Evolutionary conservation across 2,329 filamentous ascomycete species (phyloP).

Genomic region (Colletotrichum orchidophilum): DNA sequence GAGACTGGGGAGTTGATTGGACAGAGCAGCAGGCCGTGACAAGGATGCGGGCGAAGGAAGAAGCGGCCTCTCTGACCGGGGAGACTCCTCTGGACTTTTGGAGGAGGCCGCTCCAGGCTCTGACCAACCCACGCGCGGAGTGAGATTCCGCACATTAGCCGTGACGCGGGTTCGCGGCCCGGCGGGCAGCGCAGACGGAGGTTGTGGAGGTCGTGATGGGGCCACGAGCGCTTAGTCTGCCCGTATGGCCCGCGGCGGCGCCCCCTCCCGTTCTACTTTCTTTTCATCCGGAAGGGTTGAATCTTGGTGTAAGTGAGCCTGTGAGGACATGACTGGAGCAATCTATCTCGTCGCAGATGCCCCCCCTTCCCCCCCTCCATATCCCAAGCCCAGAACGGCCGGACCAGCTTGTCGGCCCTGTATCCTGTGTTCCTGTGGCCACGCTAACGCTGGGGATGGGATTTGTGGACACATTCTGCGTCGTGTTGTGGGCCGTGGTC

Average conservation of each 20-base stretch:
- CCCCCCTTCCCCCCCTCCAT: too few species aligned
- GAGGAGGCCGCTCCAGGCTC: neutral
- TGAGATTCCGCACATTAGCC: constrained; percentile 27
- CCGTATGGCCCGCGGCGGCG: constrained; percentile 6
- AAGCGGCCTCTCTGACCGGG: constrained; percentile 24
- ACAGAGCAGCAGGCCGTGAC: neutral
- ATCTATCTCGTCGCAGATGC: constrained; percentile 18
- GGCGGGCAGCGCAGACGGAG: constrained; percentile 25
- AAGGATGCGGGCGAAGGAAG: constrained; percentile 18
- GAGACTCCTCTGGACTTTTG: neutral
- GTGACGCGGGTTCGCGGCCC: constrained; percentile 27
- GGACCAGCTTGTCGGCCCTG: constrained; percentile 12
- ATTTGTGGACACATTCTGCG: constrained; percentile 17
- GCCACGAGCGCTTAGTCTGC: neutral
- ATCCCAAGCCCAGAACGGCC: neutral
- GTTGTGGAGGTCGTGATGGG: neutral
- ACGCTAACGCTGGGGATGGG: neutral
- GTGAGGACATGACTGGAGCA: neutral
- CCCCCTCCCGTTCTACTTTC: neutral
- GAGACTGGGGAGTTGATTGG: neutral
- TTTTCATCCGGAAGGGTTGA: constrained; percentile 10
- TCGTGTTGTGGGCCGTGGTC: neutral
- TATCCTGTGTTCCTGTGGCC: constrained; percentile 6
- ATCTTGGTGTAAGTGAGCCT: constrained; percentile 14
- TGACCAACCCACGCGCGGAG: constrained; percentile 21